A percentile compares a stretch with the other conserved stretches of the same genome.
Conservation (phyloP, 2,329 filamentous ascomycete species). For the Phaeophleospora eucalypticola region DNA sequence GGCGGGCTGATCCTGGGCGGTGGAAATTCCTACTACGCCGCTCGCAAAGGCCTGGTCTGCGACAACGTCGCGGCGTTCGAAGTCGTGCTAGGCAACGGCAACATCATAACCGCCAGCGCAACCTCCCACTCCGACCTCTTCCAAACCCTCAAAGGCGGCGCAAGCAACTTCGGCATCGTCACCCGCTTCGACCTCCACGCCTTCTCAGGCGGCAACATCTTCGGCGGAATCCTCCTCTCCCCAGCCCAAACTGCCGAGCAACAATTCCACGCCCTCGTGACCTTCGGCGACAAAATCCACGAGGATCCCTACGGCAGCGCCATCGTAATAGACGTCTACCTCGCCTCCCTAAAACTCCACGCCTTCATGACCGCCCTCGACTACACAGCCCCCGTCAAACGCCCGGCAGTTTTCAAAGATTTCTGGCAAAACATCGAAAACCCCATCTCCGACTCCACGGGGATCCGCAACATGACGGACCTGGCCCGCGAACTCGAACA, state of each 20-base stretch:
- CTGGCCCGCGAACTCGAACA: slow-evolving; percentile 14
- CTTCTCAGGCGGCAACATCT: slow-evolving; percentile 13
- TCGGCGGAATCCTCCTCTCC: slow-evolving; percentile 12
- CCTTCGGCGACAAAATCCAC: slow-evolving; percentile 14
- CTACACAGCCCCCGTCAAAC: slow-evolving; percentile 13
- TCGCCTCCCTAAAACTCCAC: slow-evolving; percentile 8
- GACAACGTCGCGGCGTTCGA: slow-evolving; percentile 28
- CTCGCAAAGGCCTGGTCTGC: slow-evolving; percentile 24
- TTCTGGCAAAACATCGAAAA: slow-evolving; percentile 11
- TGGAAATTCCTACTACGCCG: slow-evolving; percentile 27
- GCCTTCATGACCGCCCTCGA: slow-evolving; percentile 17
- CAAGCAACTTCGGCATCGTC: slow-evolving; percentile 25
- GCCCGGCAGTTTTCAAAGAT: slow-evolving; percentile 13
- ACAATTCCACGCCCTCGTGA: slow-evolving; percentile 12
- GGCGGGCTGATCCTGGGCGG: slow-evolving; percentile 28
- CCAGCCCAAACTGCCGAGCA: slow-evolving; percentile 9
- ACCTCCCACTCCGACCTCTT: slow-evolving; percentile 19
- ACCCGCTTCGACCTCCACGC: slow-evolving; percentile 22
- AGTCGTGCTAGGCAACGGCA: slow-evolving; percentile 24
- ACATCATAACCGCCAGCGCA: slow-evolving; percentile 19
- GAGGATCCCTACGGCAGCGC: slow-evolving; percentile 13
- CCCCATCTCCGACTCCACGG: slow-evolving; percentile 15
- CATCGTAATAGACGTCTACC: slow-evolving; percentile 11
- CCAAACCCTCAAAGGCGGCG: slow-evolving; percentile 22
- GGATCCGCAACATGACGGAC: slow-evolving; percentile 18